These are phyloP conservation scores for Phyllosticta citribraziliensis DNA, from an alignment of 2,329 filamentous ascomycete species.

Conservation along the genomic window DNA sequence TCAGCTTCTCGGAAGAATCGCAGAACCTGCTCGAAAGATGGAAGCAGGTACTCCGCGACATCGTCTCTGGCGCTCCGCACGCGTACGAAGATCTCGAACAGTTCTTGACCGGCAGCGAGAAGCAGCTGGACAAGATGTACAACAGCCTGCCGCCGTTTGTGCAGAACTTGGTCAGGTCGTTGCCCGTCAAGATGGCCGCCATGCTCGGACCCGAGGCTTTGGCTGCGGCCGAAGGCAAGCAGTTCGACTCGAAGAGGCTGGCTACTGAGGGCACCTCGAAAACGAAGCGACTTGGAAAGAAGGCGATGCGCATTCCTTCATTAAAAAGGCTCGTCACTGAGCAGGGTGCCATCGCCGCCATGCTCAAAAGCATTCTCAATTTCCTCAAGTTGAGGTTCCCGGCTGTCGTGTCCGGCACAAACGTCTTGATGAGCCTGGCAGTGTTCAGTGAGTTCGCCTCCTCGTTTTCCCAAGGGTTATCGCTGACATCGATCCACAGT, in stretches of 20 bases:
- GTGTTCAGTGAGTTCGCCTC: conserved; percentile 60
- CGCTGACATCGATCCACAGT: conserved; percentile 38
- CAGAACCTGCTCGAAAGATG: conserved; percentile 74
- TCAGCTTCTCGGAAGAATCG: conserved; percentile 75
- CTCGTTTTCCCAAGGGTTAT: background rate
- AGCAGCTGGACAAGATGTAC: conserved; percentile 55
- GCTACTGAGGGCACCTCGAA: conserved; percentile 13
- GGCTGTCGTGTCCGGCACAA: conserved; percentile 73
- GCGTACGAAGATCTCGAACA: conserved; percentile 82
- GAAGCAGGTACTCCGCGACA: conserved; percentile 82
- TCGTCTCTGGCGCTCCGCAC: conserved; percentile 85
- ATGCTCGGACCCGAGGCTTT: conserved; percentile 72
- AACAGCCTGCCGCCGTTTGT: conserved; percentile 64
- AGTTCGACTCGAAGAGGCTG: conserved; percentile 36
- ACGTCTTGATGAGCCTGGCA: conserved; percentile 81
- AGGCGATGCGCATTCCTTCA: conserved; percentile 58
- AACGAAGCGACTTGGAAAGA: conserved; percentile 41
- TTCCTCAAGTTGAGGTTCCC: conserved; percentile 83
- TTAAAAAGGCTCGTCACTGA: conserved; percentile 74
- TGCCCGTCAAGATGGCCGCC: conserved; percentile 72
- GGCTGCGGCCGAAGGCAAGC: conserved; percentile 67
- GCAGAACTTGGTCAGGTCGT: conserved; percentile 74
- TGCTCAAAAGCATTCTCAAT: conserved; percentile 84
- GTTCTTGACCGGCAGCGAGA: conserved; percentile 52
- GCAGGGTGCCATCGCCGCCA: conserved; percentile 72